A percentile compares a stretch with the other conserved stretches of the same genome.
Evolutionary conservation across 2,329 filamentous ascomycete species (phyloP).

Genomic region (Apiospora phragmitis): DNA sequence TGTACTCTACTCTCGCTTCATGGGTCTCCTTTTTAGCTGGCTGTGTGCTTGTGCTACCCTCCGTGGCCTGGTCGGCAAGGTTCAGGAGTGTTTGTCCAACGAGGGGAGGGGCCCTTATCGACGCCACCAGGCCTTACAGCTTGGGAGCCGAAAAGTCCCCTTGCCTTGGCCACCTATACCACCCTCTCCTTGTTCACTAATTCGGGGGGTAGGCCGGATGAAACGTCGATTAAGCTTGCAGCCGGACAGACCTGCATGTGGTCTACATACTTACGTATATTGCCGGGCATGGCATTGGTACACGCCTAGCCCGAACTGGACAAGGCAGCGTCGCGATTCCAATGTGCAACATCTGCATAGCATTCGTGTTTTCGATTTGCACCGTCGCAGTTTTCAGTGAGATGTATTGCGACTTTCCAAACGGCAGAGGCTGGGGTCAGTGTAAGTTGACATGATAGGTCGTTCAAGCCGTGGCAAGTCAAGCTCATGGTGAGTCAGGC

Average conservation of each 20-base stretch:
- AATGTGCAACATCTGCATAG: not conserved
- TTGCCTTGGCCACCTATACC: not conserved
- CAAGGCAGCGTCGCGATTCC: not conserved
- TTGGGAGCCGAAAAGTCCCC: not conserved
- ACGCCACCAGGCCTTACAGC: not conserved
- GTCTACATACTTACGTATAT: not conserved
- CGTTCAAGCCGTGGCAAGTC: not conserved
- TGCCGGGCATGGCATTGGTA: not conserved
- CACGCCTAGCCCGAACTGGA: not conserved
- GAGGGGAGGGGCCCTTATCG: not conserved
- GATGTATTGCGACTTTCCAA: not conserved
- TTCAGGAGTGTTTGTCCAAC: too few species aligned
- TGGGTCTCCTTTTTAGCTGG: not conserved
- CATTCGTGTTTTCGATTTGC: not conserved
- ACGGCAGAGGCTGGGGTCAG: not conserved
- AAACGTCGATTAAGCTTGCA: not conserved
- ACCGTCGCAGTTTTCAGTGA: not conserved
- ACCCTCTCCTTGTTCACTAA: not conserved
- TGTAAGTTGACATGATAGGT: not conserved
- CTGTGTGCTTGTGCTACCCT: not conserved
- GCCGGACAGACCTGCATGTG: not conserved
- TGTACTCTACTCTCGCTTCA: conserved; percentile 3
- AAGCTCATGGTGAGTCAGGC: not conserved
- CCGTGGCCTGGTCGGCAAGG: not conserved
- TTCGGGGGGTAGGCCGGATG: not conserved